Base-by-base conservation (phyloP, 2,329 filamentous ascomycete species). In the Colletotrichum higginsianum region DNA sequence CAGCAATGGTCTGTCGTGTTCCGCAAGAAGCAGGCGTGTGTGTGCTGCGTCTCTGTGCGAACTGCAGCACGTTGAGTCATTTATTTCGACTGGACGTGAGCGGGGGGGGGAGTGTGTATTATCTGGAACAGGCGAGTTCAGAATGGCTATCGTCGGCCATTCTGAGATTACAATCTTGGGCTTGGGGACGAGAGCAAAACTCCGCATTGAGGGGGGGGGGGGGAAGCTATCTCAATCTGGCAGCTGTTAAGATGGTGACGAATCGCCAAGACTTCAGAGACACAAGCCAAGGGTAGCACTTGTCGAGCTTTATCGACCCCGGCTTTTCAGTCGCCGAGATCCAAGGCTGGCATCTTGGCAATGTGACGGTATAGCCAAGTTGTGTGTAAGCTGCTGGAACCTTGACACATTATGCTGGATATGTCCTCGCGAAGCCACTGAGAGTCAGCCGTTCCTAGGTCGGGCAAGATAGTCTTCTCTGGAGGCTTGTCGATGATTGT, bases 221-320 rank as follows among this genome's bases (percentile, higher is more conserved):
- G 26, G 30, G 46, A 1, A 23, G 26, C 7, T 7, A 57, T 58
- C 44, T 21, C n/a, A 13, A 12, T 38, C 4, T 12, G 52, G n/a
- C 26, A 40, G 18, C 13, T 65, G 50, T 47, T 23, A 57, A 58
- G 35, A 6, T 65, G 18, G n/a, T 65, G 4, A 26, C 26, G 49
- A 13, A 35, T 55, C 13, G 26, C 26, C 52, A 55, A 38, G 30
- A 11, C 26, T 30, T 16, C 2, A 5, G 9, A 35, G 21, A 38
- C n/a, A 11, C 18, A 55, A 4, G 16, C 18, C 30, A 26, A 38
- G 18, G 9, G 4, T 35, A 13, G 23, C 6, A 12, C 26, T 7
- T 46, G 30, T 35, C 21, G 26, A 13, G 26, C 11, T 55, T 11
- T 38, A 8, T 13, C 4, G 16, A 5, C 15, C 9, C 26, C 52